Percentiles rank a stretch among this genome's conserved stretches.
Evolutionary conservation across 257 asterid species (phyloP).

Genomic region (Avicennia marina): DNA sequence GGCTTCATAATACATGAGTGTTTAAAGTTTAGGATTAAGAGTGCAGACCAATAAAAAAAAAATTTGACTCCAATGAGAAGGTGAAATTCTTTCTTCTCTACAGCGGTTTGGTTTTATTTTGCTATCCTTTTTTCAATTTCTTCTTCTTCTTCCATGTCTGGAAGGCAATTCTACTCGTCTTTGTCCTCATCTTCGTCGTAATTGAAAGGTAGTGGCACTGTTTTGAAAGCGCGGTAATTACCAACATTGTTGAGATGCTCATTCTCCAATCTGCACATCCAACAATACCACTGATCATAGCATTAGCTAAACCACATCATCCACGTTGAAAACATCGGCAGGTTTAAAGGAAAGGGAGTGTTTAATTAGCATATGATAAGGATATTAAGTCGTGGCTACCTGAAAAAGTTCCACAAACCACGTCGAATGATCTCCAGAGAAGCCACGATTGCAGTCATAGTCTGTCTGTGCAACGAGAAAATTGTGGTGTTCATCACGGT

Average conservation of each 20-base stretch:
- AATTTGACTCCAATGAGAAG: too few species aligned
- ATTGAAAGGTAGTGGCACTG: constrained; percentile 68
- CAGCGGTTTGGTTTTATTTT: background rate
- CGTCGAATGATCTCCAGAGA: constrained; percentile 63
- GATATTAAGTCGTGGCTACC: constrained; percentile 18
- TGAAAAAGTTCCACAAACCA: constrained; percentile 66
- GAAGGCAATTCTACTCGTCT: constrained; percentile 24
- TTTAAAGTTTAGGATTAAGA: too few species aligned
- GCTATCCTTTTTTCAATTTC: background rate
- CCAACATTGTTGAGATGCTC: constrained; percentile 79
- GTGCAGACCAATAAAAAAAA: too few species aligned
- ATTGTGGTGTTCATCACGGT: constrained; percentile 38
- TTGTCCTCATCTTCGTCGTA: constrained; percentile 43
- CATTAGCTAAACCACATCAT: background rate
- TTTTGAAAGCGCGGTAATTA: constrained; percentile 59
- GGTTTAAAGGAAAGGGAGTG: too few species aligned
- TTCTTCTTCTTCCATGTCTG: background rate
- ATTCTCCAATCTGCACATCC: constrained; percentile 53
- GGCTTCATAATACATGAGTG: too few species aligned
- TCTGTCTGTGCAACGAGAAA: constrained; percentile 38
- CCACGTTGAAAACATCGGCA: too few species aligned
- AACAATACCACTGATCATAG: background rate
- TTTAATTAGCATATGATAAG: background rate
- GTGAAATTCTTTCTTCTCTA: too few species aligned
- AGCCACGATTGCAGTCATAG: constrained; percentile 39